These are phyloP conservation scores for Scutellaria minor DNA, from an alignment of 257 asterid genomes.

Conservation along the genomic window DNA sequence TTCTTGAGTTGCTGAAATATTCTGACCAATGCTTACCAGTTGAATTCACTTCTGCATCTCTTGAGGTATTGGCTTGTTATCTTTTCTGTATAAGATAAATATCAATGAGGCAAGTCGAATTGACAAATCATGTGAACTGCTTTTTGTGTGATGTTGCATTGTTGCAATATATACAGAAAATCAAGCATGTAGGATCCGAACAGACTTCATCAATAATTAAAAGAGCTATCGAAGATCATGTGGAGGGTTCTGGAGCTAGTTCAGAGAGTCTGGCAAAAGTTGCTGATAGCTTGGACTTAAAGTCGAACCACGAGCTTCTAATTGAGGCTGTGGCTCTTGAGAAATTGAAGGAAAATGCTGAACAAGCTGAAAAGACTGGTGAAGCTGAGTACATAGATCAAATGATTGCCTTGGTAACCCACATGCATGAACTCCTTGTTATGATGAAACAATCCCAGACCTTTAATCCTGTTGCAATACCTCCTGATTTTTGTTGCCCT, in stretches of 20 bases:
- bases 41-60: conserved; percentile 60
- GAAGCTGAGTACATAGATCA: conserved; percentile 78
- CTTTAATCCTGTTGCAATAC: conserved; percentile 69
- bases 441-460: conserved; percentile 65
- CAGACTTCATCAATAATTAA: conserved; percentile 54
- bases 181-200: conserved; percentile 59
- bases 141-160: conserved; percentile 32
- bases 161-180: conserved; percentile 61
- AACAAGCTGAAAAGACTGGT: conserved; percentile 65
- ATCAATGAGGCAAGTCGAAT: neutral
- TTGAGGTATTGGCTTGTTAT: conserved; percentile 61
- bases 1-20: conserved; percentile 69
- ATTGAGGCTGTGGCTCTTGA: conserved; percentile 91
- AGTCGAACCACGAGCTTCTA: conserved; percentile 78
- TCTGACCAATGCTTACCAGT: conserved; percentile 50
- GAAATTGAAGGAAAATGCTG: conserved; percentile 82
- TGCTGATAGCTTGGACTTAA: conserved; percentile 68
- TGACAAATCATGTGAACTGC: conserved; percentile 26
- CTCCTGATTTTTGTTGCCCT: conserved; percentile 88
- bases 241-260: conserved; percentile 71
- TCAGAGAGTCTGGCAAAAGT: conserved; percentile 63
- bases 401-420: conserved; percentile 68
- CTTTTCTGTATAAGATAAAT: conserved; percentile 13
- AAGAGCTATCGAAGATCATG: conserved; percentile 62
- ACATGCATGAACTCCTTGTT: conserved; percentile 84